Base-by-base conservation (phyloP, 345 rosid genomes). In the Cardiospermum halicacabum region DNA sequence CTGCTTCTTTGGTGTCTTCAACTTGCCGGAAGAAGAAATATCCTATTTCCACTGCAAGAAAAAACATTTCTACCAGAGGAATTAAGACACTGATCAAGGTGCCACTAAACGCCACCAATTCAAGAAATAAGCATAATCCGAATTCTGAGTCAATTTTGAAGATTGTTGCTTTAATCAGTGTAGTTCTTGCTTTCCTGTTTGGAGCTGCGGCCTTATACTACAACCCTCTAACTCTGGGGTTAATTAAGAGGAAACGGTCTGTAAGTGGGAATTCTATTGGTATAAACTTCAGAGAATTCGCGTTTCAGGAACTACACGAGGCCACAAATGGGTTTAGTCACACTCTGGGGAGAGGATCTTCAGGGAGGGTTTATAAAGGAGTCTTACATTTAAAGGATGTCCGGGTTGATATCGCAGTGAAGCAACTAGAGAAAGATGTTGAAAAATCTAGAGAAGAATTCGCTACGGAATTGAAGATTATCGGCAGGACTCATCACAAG, bases 401-500 rank as follows among this genome's bases (percentile, higher is more conserved):
- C 7, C 56, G 43, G 50, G 18, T 71, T 36, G 72, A 71, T 15
- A 53, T 71, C 53, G 79, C 79, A 0, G 73, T 71, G 53, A 75
- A 75, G 26, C 34, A 53, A 34, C 62, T 75, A 26, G 56, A 58
- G 62, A 67, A 42, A 58, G 58, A 63, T 18, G 71, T 71, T 5
- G 79, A 71, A 8, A 71, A 36, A 62, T 31, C 50, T 2, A 39
- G 63, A 26, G 63, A 58, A 49, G 79, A 71, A 48, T 75, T 71
- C 72, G 36, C 31, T 58, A 71, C 79, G 5, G 79, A 71, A 66
- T 57, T 75, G 28, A 75, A 63, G 55, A 64, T 71, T 48, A 67
- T 75, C 19, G 75, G 75, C 54, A 39, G 73, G 31, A 71, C 72
- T 10, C 49, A 62, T 63, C 78, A 75, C 72, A 70, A 12, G 57